Evolutionary conservation across 2,329 filamentous ascomycete genomes (phyloP), one percentile per base, ranked within the genome.

Genomic region (Penicillium sp.): DNA sequence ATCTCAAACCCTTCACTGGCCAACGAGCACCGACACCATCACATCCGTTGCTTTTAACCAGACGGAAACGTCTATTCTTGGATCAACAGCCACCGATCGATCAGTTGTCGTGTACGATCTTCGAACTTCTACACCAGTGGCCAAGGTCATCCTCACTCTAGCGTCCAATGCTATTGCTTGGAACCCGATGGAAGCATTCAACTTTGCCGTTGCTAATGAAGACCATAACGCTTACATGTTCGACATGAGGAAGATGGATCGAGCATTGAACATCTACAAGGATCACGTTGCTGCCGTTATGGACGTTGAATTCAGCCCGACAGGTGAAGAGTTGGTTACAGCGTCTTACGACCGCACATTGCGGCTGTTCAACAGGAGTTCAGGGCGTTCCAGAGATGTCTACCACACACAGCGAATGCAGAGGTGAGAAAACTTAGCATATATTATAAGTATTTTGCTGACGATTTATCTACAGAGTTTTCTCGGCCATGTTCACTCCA

Each of bases 341-440:
- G 94, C 90, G 5, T 91, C 88, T 0, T 95, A 94, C 75, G 90
- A 95, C 69, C 86, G 91, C 60, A 96, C 91, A 4, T 81, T 99
- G 52, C 85, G 94, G 51, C 78, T 97, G 50, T 97, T 91, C 89
- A 85, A 85, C 69, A 83, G 89, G 56, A 83, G 87, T 62, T 79
- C 87, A 60, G 93, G 93, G 23, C 90, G 94, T 74, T 92, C 89
- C 14, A 83, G 92, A 64, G 94, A 99, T 68, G 86, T 97, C 49
- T 99, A 97, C 75, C 92, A 97, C 78, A 97, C 94, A 18, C 96
- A 97, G 76, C 86, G 94, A 61, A 97, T 97, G 93, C 93, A 97
- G 78, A 84, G 74, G 74, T 76, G 70, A 62, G 70, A 62, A 23
- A 11, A 40, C 6, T 45, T 35, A 12, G n/a, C 24, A 5, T 43